Evolutionary conservation across 2,329 filamentous ascomycete genomes (phyloP), one percentile per base, ranked within the genome.

Genomic region (Colletotrichum liaoningense): DNA sequence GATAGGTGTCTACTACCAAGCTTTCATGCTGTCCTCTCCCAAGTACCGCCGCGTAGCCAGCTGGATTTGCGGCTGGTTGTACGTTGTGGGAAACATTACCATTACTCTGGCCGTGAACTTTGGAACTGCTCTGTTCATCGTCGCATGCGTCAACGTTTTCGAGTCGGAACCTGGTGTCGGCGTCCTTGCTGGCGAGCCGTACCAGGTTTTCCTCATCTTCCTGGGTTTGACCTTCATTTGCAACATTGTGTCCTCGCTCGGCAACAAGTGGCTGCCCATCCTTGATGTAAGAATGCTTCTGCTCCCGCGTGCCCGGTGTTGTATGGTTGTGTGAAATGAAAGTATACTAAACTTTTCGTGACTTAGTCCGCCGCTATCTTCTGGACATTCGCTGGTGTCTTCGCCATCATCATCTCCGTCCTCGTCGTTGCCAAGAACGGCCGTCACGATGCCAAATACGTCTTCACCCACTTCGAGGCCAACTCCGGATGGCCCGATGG

Each of bases 91-190:
- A 72, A 95, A 95, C 83, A 92, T 95, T 81, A 94, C 92, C 76
- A 95, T 95, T 77, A 95, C 93, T 0, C 86, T 95, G n/a, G 89
- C 93, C n/a, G 93, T 95, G 79, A 94, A 94, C 84, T 95, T 95
- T 78, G 93, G 93, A 7, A 94, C 93, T 4, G 93, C 91, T 0
- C 89, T 95, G 76, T 88, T 90, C 80, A 81, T 89, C 71, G 85
- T 89, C 69, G 86, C 84, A 16, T 89, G 87, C 78, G 79, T 91
- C 80, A 89, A 90, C 71, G 86, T 91, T 46, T 91, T 90, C 72
- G 83, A 88, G 68, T 81, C 81, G 3, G 80, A 82, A 46, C 80
- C 83, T 6, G 87, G 85, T 56, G 80, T 81, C 12, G 83, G 80
- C 12, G 79, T 90, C 72, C 83, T 89, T 62, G 80, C 80, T 3